Percentiles rank a stretch among this genome's conserved stretches.
phyloP scores from a whole-genome alignment of 441 rosid species.

The Raphanus hybrid region DNA sequence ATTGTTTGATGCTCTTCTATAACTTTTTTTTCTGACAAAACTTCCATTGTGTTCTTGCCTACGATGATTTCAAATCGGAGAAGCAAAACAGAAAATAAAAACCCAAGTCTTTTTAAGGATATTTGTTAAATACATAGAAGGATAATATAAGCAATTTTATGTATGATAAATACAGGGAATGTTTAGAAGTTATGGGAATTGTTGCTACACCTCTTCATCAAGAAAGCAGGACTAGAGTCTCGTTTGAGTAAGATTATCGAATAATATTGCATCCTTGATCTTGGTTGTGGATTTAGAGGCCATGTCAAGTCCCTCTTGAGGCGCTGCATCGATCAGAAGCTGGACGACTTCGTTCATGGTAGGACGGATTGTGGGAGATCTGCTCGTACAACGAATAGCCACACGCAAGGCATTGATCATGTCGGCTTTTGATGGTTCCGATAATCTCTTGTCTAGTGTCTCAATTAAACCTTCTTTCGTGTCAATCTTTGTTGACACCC shows the following conservation, averaged over 20 bases:
- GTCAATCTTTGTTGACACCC: slow-evolving; percentile 79
- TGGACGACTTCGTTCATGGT: slow-evolving; percentile 91
- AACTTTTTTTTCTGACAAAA: background rate
- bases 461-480: slow-evolving; percentile 78
- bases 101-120: slow-evolving; percentile 6
- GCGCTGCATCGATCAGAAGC: slow-evolving; percentile 71
- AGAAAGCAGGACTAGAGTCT: slow-evolving; percentile 33
- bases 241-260: slow-evolving; percentile 47
- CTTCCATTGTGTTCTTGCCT: background rate
- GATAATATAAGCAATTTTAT: slow-evolving; percentile 18
- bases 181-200: slow-evolving; percentile 20
- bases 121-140: slow-evolving; percentile 16
- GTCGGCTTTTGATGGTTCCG: slow-evolving; percentile 68
- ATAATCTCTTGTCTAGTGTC: slow-evolving; percentile 74
- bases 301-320: slow-evolving; percentile 52
- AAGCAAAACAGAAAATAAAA: background rate
- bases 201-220: slow-evolving; percentile 22
- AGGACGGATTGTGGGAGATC: slow-evolving; percentile 71
- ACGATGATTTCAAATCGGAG: background rate
- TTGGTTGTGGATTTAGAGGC: slow-evolving; percentile 53
- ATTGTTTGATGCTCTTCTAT: slow-evolving; percentile 9
- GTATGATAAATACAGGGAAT: slow-evolving; percentile 22
- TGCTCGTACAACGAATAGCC: slow-evolving; percentile 78
- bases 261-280: slow-evolving; percentile 53
- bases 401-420: slow-evolving; percentile 76